These are phyloP conservation scores for Yamadazyma phyllophila DNA, from an alignment of 805 yeast species.

Conservation along the genomic window DNA sequence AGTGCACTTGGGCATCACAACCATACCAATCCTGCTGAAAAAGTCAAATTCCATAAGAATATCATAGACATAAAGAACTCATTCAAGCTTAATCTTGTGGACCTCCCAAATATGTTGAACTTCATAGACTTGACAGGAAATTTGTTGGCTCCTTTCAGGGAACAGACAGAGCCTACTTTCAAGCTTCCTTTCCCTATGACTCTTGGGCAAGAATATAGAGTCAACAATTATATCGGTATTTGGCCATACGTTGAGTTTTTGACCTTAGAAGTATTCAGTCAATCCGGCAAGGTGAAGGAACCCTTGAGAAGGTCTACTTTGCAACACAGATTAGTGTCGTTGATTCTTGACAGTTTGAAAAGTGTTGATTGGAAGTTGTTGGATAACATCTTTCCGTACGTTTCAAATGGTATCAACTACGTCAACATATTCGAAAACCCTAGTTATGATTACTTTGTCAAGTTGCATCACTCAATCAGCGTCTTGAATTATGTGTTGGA, in stretches of 20 bases:
- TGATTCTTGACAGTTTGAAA: slow-evolving; percentile 41
- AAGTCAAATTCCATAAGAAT: slow-evolving; percentile 4
- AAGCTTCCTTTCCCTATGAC: slow-evolving; percentile 56
- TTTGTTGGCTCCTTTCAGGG: slow-evolving; percentile 41
- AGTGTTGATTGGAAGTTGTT: slow-evolving; percentile 45
- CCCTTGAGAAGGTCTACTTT: slow-evolving; percentile 39
- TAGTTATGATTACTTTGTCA: slow-evolving; percentile 36
- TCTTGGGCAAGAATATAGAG: slow-evolving; percentile 59
- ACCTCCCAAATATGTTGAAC: slow-evolving; percentile 53
- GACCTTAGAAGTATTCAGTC: slow-evolving; percentile 61
- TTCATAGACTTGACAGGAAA: slow-evolving; percentile 54
- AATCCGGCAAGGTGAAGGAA: slow-evolving; percentile 40
- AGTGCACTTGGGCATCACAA: neutral
- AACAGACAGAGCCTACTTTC: slow-evolving; percentile 19
- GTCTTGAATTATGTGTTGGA: slow-evolving; percentile 61
- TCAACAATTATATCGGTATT: slow-evolving; percentile 51
- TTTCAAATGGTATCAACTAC: neutral
- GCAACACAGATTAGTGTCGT: slow-evolving; percentile 52
- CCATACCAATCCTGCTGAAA: neutral
- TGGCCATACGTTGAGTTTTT: slow-evolving; percentile 80
- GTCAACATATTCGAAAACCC: slow-evolving; percentile 28
- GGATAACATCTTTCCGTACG: slow-evolving; percentile 48
- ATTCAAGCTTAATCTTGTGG: slow-evolving; percentile 43
- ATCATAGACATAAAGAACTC: slow-evolving; percentile 22
- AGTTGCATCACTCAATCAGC: slow-evolving; percentile 69